Base-by-base conservation (phyloP, 768 basidiomycete genomes). In the Dictyophora rubrovolvata region DNA sequence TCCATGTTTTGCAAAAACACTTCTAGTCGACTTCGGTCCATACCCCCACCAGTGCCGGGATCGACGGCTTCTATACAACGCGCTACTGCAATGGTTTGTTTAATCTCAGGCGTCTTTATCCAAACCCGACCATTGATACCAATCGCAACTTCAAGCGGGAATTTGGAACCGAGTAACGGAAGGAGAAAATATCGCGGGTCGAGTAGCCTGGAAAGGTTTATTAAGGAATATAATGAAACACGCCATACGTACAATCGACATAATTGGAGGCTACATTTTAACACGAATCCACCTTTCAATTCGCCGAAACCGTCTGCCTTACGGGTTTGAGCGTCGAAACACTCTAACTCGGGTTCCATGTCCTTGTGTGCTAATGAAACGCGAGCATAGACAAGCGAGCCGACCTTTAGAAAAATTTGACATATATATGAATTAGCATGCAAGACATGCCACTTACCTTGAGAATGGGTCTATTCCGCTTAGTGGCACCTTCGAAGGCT, bases 291-390 rank as follows among this genome's bases (percentile, higher is more conserved):
- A 8, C 86, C 89, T 63, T 89, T 93, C 37, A 99, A 78, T 64
- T 94, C 93, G 1, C 96, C 96, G 65, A 89, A 97, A 0, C 93
- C 95, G 61, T 91, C 90, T 1, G 93, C 75, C 71, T 96, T 98
- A 63, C 83, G 85, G 22, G 90, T 92, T 65, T 93, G 87, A 1
- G 92, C 89, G 67, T 97, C 91, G 65, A 96, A 91, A 69, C 96
- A 99, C 68, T 96, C 93, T 9, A 99, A 75, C 67, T 99, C 96
- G 0, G 96, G 94, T 56, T 99, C 96, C 89, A 97, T 94, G 69
- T 98, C 94, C 66, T 93, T 89, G 67, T 94, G 92, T 5, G 96
- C 93, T 20, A 95, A 75, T 14, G 93, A 93, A 33, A 99, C 86
- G 22, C 94, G 83, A 0, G 93, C 93, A 69, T 95, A 98, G 1